Evolutionary conservation across 768 basidiomycete genomes (phyloP).

Genomic region (Chalciporus piperatus): DNA sequence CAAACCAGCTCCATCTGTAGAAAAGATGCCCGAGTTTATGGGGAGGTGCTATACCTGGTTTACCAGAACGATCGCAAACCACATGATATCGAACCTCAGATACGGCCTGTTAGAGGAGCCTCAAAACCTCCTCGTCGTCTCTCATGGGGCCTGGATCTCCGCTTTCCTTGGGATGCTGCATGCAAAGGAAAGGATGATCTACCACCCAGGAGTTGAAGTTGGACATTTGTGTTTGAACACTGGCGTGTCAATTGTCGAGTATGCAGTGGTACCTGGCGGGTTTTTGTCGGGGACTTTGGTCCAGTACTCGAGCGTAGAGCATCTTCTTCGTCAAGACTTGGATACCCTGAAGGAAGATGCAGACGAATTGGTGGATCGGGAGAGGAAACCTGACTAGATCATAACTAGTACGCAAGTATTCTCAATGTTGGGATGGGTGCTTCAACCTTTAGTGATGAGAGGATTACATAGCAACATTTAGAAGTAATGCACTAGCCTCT

Average conservation of each 20-base stretch:
- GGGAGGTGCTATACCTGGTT: constrained; percentile 64
- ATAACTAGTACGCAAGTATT: constrained; percentile 9
- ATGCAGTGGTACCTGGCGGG: constrained; percentile 25
- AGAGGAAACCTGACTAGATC: not conserved
- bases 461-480: constrained; percentile 51
- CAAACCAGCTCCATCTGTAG: constrained; percentile 21
- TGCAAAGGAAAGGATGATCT: constrained; percentile 37
- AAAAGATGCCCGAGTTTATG: constrained; percentile 36
- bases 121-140: constrained; percentile 51
- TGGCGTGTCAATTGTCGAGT: constrained; percentile 59
- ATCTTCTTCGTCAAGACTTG: constrained; percentile 38
- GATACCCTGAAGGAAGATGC: constrained; percentile 46
- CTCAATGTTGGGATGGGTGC: too few relatives aligned
- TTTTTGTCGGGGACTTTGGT: constrained; percentile 38
- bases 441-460: constrained; percentile 54
- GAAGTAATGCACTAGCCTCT: constrained; percentile 42
- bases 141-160: constrained; percentile 65
- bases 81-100: constrained; percentile 16
- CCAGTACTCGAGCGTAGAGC: constrained; percentile 53
- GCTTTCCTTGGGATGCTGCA: constrained; percentile 49
- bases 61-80: constrained; percentile 41
- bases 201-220: constrained; percentile 30
- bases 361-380: constrained; percentile 37
- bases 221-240: constrained; percentile 27
- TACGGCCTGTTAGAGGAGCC: constrained; percentile 27